A percentile compares a stretch with the other conserved stretches of the same genome.
These are phyloP conservation scores for Brassica napus DNA, from an alignment of 345 rosid species.

Conservation along the genomic window Da-Ae NC_063434.1:5481501-5482000, in stretches of 20 bases:
- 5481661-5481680: conserved; percentile 16
- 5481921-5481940: background rate
- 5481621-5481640: background rate
- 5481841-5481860: background rate
- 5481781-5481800: too few relatives aligned
- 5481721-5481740: background rate
- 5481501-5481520: conserved; percentile 40
- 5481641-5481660: conserved; percentile 24
- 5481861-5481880: conserved; percentile 20
- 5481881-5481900: conserved; percentile 34
- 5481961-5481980: conserved; percentile 25
- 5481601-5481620: conserved; percentile 52
- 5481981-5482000: conserved; percentile 34
- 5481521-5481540: conserved; percentile 51
- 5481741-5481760: background rate
- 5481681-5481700: conserved; percentile 16
- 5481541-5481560: conserved; percentile 45
- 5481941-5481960: conserved; percentile 11
- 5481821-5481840: conserved; percentile 35
- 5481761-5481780: background rate
- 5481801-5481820: conserved; percentile 29
- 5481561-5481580: conserved; percentile 41
- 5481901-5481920: background rate
- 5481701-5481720: background rate
- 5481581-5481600: conserved; percentile 56